Evolutionary conservation across 2,329 filamentous ascomycete genomes (phyloP).

Genomic region (Helotiales sp.): DNA sequence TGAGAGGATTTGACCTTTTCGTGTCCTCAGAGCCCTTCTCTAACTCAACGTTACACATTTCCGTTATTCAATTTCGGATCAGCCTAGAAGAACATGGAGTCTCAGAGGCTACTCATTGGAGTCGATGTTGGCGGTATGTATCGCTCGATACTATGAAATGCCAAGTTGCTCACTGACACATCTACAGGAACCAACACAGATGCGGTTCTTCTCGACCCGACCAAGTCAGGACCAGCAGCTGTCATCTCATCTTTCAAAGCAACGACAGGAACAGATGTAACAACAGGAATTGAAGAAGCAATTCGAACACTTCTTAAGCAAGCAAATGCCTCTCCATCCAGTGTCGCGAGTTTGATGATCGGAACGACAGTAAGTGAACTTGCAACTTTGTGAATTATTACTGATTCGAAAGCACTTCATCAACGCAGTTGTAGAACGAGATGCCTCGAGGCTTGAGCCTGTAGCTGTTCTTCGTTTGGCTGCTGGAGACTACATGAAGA

Average conservation of each 20-base stretch:
- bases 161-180: background rate
- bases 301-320: background rate
- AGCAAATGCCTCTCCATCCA: background rate
- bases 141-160: background rate
- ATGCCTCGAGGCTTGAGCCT: background rate
- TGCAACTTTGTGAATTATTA: background rate
- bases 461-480: constrained; percentile 9
- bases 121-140: constrained; percentile 15
- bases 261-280: constrained; percentile 14
- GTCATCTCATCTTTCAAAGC: constrained; percentile 12
- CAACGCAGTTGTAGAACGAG: constrained; percentile 11
- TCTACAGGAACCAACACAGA: constrained; percentile 18
- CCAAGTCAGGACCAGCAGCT: constrained; percentile 1
- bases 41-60: background rate
- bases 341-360: constrained; percentile 11
- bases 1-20: background rate
- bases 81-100: too few relatives aligned
- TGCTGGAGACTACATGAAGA: background rate
- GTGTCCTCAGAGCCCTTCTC: background rate
- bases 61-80: too few relatives aligned
- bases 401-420: constrained; percentile 10
- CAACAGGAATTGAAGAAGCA: constrained; percentile 9
- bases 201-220: constrained; percentile 13
- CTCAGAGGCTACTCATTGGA: background rate
- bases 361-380: constrained; percentile 12